Conservation (phyloP, 371 early-diverging fungal species). For the Saksenaea vasiformis region DNA sequence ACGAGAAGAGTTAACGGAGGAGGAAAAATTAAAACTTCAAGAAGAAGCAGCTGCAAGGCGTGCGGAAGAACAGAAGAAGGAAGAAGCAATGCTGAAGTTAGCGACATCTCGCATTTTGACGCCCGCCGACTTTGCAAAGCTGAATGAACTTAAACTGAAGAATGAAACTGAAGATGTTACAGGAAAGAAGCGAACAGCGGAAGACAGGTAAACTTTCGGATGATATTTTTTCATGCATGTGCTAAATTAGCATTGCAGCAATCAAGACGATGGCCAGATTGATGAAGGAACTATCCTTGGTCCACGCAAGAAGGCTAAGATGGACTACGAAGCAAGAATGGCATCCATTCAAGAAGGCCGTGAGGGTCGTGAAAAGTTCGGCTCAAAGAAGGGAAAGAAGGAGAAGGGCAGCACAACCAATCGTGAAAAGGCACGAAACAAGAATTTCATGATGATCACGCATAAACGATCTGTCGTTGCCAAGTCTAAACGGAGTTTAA, state of each 20-base stretch:
- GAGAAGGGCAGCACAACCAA: slow-evolving; percentile 87
- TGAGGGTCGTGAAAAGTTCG: slow-evolving; percentile 90
- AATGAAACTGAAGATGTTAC: slow-evolving; percentile 51
- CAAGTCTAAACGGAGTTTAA: slow-evolving; percentile 82
- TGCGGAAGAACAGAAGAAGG: slow-evolving; percentile 44
- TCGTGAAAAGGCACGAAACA: slow-evolving; percentile 90
- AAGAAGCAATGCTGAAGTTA: slow-evolving; percentile 40
- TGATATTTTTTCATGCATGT: not conserved
- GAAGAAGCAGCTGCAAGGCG: slow-evolving; percentile 37
- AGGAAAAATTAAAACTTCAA: slow-evolving; percentile 42
- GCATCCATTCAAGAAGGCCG: slow-evolving; percentile 84
- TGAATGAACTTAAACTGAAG: slow-evolving; percentile 69
- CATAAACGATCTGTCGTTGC: slow-evolving; percentile 84
- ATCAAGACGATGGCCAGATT: slow-evolving; percentile 57
- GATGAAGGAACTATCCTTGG: slow-evolving; percentile 76
- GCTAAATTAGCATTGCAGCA: not conserved
- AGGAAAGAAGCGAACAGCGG: slow-evolving; percentile 48
- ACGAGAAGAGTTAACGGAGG: slow-evolving; percentile 52
- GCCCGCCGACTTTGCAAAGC: slow-evolving; percentile 87
- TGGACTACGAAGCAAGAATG: slow-evolving; percentile 90
- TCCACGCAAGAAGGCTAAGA: slow-evolving; percentile 86
- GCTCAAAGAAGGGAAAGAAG: slow-evolving; percentile 81
- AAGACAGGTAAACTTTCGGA: slow-evolving; percentile 15
- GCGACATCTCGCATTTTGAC: slow-evolving; percentile 79
- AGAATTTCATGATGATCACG: slow-evolving; percentile 93